A percentile compares a stretch with the other conserved stretches of the same genome.
These are phyloP conservation scores for Arthrobotrys sinensis DNA, from an alignment of 2,329 filamentous ascomycete genomes.

Conservation along the genomic window DNA sequence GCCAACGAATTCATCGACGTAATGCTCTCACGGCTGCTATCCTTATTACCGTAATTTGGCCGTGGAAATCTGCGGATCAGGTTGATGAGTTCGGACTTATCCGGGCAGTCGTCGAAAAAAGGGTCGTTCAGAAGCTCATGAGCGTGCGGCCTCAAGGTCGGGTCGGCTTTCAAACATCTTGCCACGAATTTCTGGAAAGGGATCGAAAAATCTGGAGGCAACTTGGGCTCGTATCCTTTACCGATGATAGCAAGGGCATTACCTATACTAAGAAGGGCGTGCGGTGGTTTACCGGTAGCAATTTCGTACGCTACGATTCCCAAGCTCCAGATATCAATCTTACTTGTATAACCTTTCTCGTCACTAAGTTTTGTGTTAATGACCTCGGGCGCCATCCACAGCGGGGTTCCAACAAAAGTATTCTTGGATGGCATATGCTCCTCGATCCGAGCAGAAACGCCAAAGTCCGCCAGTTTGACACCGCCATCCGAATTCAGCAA, in stretches of 20 bases:
- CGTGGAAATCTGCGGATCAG: background rate
- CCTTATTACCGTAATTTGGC: background rate
- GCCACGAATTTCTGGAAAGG: constrained; percentile 96
- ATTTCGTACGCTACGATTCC: constrained; percentile 94
- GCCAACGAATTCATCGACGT: constrained; percentile 1
- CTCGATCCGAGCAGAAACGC: constrained; percentile 89
- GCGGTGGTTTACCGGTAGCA: constrained; percentile 88
- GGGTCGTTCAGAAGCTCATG: constrained; percentile 33
- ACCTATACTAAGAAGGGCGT: constrained; percentile 90
- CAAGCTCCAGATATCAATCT: constrained; percentile 93
- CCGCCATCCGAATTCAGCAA: constrained; percentile 97
- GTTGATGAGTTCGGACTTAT: background rate
- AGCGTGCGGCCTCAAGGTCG: constrained; percentile 17
- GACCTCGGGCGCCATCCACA: constrained; percentile 98
- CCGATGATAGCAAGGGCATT: constrained; percentile 93
- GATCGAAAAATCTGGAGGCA: constrained; percentile 85
- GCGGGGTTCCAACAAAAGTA: constrained; percentile 95
- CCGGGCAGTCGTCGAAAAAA: constrained; percentile 32
- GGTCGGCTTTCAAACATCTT: constrained; percentile 84
- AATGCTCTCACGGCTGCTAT: background rate
- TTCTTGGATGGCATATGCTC: constrained; percentile 92
- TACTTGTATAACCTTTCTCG: constrained; percentile 81
- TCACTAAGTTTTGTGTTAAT: constrained; percentile 63
- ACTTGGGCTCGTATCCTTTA: constrained; percentile 84
- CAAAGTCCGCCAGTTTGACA: constrained; percentile 97